Base-by-base conservation (phyloP, 768 basidiomycete genomes). In the Suillus subluteus region DNA sequence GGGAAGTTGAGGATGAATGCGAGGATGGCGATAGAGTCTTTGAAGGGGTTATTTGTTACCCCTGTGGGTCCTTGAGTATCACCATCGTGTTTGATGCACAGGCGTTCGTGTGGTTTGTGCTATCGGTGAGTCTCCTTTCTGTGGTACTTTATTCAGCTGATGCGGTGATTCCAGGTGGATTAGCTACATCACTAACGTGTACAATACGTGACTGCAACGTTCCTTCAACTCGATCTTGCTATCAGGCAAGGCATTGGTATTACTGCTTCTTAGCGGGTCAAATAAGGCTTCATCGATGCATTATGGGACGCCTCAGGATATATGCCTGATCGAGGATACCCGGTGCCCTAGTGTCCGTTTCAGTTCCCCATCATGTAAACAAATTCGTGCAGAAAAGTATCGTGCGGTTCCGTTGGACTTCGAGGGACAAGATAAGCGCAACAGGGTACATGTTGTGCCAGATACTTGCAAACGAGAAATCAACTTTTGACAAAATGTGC, bases 1-100 rank as follows among this genome's bases (percentile, higher is more conserved):
- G 76, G 69, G 21, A 67, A 68, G 62, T 70, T 79, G 63, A 73
- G 75, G 61, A 54, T 32, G 13, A 72, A 65, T 55, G 75, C 73
- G 16, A 75, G 73, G 59, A 69, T 66, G 72, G 77, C 69, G 0
- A 59, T 77, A 58, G 73, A 67, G 44, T 73, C 76, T 3, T 38
- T 77, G 68, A 75, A 71, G 55, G 63, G 73, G 4, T 54, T 75
- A 43, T 73, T 76, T 59, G 63, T 58, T 23, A 58, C 56, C 15
- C 56, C 37, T 38, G n/a, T 58, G 13, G 37, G n/a, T 38, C 35
- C 56, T 23, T 38, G 56, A 58, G 50, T 50, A 13, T 50, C 48
- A 15, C 23, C 6, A 52, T 23, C 13, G 3, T 12, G 15, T 35
- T 56, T 21, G 23, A 5, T 56, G 12, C 11, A 4, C 18, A n/a